Base-by-base conservation (phyloP, 768 basidiomycete genomes). In the Sporobolomyces pararoseus region DNA sequence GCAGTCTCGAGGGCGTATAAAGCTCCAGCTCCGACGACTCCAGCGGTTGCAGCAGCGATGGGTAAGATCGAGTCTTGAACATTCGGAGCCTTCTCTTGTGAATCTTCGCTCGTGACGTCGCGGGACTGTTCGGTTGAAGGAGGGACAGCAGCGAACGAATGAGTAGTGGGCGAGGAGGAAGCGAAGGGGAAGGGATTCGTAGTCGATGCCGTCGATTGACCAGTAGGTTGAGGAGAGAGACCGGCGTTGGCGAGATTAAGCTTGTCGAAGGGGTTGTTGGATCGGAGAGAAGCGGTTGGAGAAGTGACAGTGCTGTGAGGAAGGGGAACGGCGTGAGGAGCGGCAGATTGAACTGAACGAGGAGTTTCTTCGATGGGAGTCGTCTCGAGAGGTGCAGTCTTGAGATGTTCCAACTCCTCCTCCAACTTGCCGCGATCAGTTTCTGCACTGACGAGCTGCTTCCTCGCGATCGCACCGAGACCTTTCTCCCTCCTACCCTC, bases 401-500 rank as follows among this genome's bases (percentile, higher is more conserved):
- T 88, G 3, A 78, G 81, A 53, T 82, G 80, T 10, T 51, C 70
- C 42, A 72, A 66, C 54, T 93, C 91, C 76, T 86, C 86, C 75
- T 88, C 85, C 14, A 82, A 82, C 78, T 86, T 89, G 19, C 84
- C 85, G 65, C 84, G 85, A 75, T 90, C 89, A 0, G 84, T 82
- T 78, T 98, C 95, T 71, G 90, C 88, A 7, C 89, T 86, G 31
- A 84, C 85, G 32, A 98, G 82, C 81, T 98, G 96, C 79, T 99
- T 98, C 82, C 88, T 88, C 7, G 91, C 90, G 78, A 98, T 95
- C 7, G 93, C 93, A 29, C 95, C 83, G 72, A 95, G 83, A 14
- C 96, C 96, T 79, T 91, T 97, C 82, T 97, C 94, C 77, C 96
- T 91, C 79, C 95, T 89, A 2, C 90, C 91, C 60, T 97, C 94